Evolutionary conservation across 2,329 filamentous ascomycete species (phyloP), one percentile per base, ranked within the genome.

Genomic region (Parastagonospora nodorum): DNA sequence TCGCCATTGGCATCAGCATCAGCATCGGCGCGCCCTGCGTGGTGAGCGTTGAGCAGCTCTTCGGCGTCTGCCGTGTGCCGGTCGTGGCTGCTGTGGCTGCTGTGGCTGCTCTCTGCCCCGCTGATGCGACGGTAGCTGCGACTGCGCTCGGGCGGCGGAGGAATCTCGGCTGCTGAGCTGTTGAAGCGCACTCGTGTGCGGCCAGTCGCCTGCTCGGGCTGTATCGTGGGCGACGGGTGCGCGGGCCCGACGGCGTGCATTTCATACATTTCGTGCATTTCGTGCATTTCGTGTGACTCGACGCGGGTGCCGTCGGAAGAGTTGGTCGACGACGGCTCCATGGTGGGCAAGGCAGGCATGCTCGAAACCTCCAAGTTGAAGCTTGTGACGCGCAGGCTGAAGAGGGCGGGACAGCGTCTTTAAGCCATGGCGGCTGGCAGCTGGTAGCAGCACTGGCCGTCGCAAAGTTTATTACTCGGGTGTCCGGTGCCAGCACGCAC

Each of bases 171-270:
- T 38, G 64, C 64, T 1, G 60, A 55, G 50, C 65, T 68, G 45
- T 67, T 68, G 54, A 69, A 67, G 30, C 66, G 60, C 33, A 69
- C 66, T 9, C 63, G 51, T 8, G 55, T 29, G 33, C 54, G 53
- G 15, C 55, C 57, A 28, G 55, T 54, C 11, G 48, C 39, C 19
- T 57, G 52, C 29, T 53, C 48, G 11, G 57, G 49, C 28, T 57
- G 58, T 12, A 49, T 37, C 5, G 59, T 48, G 5, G 57, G 52
- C 11, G 55, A 44, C 12, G 50, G 55, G 12, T 31, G 33, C 32
- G 50, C 40, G 24, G 48, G 50, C 11, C 37, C 27, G 4, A 50
- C 24, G 9, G 40, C 28, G 15, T 57, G 41, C 35, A 51, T 33
- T 44, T 60, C 52, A n/a, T n/a, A n/a, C n/a, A n/a, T n/a, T n/a